A percentile compares a stretch with the other conserved stretches of the same genome.
Conservation (phyloP, 164 flowering plant genomes). For the Tetracentron sinense region DNA sequence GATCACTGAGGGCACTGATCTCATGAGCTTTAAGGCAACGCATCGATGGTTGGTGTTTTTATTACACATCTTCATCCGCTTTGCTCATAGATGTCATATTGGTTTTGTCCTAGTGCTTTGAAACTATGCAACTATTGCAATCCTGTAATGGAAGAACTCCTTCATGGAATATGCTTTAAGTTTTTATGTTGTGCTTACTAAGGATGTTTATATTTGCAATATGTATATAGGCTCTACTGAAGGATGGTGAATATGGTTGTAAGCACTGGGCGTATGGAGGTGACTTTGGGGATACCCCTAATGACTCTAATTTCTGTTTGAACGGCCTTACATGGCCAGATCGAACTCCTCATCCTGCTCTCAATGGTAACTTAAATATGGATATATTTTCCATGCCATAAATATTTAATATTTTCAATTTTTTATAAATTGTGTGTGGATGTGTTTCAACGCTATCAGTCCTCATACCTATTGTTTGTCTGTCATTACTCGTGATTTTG, state of each 20-base stretch:
- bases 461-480: background rate
- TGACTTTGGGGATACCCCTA: conserved; percentile 90
- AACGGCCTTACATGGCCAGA: conserved; percentile 93
- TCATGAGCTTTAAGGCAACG: too few species aligned
- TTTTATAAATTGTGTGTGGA: too few species aligned
- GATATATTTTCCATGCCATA: background rate
- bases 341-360: conserved; percentile 89
- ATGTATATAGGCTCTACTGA: conserved; percentile 58
- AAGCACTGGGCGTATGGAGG: conserved; percentile 99
- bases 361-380: conserved; percentile 51
- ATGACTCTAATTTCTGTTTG: conserved; percentile 89
- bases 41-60: too few species aligned
- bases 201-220: background rate
- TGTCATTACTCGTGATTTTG: conserved; percentile 6
- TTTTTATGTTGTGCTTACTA: background rate
- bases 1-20: background rate
- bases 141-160: background rate
- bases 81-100: background rate
- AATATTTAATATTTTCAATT: background rate
- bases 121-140: background rate
- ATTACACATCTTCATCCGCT: too few species aligned
- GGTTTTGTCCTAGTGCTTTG: background rate
- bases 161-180: background rate
- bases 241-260: conserved; percentile 51
- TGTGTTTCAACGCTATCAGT: background rate